phyloP scores from a whole-genome alignment of 1,139 yeast genomes.

The Candida albicans region DNA sequence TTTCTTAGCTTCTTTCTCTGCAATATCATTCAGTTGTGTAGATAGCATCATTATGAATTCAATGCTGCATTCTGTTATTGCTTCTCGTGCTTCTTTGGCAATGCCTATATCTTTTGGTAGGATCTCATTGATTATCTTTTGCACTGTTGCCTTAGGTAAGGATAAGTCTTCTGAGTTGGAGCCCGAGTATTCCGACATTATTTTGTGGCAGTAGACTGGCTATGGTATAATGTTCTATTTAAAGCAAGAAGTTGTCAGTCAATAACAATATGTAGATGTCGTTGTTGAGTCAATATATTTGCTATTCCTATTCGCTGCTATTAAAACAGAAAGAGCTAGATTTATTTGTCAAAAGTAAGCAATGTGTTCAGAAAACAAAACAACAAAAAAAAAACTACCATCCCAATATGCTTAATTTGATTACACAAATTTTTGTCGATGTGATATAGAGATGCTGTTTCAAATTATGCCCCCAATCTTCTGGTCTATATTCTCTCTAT shows the following conservation, averaged over 20 bases:
- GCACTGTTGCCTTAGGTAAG: slow-evolving; percentile 81
- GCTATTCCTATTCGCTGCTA: too few relatives aligned
- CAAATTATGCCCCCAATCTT: too few relatives aligned
- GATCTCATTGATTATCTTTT: slow-evolving; percentile 87
- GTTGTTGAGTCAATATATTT: neutral
- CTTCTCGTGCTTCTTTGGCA: slow-evolving; percentile 92
- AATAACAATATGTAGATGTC: too few relatives aligned
- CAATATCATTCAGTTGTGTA: slow-evolving; percentile 92
- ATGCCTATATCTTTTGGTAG: slow-evolving; percentile 84
- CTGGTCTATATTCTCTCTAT: too few relatives aligned
- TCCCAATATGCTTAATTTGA: too few relatives aligned
- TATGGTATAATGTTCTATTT: neutral
- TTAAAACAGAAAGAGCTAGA: too few relatives aligned
- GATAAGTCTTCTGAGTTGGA: slow-evolving; percentile 44
- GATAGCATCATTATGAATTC: slow-evolving; percentile 94
- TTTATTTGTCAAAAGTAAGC: too few relatives aligned
- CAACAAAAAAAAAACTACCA: too few relatives aligned
- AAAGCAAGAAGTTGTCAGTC: neutral
- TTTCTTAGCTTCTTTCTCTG: slow-evolving; percentile 93
- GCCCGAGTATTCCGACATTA: slow-evolving; percentile 42
- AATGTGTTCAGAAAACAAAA: too few relatives aligned
- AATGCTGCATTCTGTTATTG: slow-evolving; percentile 92
- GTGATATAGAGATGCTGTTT: too few relatives aligned
- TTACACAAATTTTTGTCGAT: too few relatives aligned
- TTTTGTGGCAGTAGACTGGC: neutral